Percentiles rank a stretch among this genome's conserved stretches.
These are phyloP conservation scores for Euphorbia tirucalli DNA, from an alignment of 345 rosid genomes.

Conservation along the genomic window DNA sequence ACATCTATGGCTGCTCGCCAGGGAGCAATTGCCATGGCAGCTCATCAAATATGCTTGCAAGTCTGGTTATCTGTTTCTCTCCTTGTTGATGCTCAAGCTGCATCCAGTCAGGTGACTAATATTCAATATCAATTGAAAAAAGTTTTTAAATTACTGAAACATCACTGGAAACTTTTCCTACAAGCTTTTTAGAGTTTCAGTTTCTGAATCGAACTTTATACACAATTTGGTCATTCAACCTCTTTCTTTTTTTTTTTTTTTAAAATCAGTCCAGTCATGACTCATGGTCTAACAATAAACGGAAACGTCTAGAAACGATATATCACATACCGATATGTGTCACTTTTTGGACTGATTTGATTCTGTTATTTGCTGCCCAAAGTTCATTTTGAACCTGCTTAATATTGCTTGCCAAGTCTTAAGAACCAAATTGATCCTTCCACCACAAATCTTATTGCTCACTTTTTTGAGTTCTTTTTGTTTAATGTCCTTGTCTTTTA, in stretches of 20 bases:
- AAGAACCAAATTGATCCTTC: too few relatives aligned
- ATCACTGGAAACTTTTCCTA: too few relatives aligned
- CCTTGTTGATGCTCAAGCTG: constrained; percentile 44
- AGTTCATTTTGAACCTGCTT: too few relatives aligned
- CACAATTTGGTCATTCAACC: background rate
- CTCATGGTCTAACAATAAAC: too few relatives aligned
- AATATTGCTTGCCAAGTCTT: too few relatives aligned
- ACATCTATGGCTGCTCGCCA: constrained; percentile 44
- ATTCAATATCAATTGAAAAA: background rate
- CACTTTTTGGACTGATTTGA: too few relatives aligned
- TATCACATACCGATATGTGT: too few relatives aligned
- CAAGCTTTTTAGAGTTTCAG: background rate
- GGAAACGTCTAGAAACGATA: too few relatives aligned
- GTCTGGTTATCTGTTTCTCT: constrained; percentile 39
- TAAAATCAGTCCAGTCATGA: too few relatives aligned
- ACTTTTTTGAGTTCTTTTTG: background rate
- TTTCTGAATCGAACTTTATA: background rate
- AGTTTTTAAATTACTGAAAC: too few relatives aligned
- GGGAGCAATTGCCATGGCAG: constrained; percentile 42
- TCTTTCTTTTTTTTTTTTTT: background rate
- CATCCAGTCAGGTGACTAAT: constrained; percentile 34
- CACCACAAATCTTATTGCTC: too few relatives aligned
- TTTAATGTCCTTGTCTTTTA: background rate
- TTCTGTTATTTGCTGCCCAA: too few relatives aligned
- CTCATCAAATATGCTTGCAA: constrained; percentile 43